Percentiles rank a stretch among this genome's conserved stretches.
Conservation (phyloP, 495 filamentous ascomycete species). For the Podospora tetraspora region DNA sequence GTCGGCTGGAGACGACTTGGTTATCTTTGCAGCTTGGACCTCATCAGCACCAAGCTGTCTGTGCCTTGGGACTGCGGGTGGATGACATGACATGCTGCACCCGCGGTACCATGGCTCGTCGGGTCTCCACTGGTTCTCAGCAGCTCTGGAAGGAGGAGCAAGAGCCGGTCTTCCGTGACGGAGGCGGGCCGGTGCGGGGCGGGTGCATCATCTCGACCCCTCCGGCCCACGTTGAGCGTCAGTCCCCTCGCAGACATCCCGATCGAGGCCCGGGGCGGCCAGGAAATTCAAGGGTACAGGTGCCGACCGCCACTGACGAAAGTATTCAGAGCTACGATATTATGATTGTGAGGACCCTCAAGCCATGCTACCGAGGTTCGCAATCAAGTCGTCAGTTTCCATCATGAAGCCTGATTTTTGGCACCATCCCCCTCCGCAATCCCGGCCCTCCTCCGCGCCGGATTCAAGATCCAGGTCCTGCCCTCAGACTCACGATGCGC, state of each 20-base stretch:
- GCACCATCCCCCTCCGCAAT: not conserved
- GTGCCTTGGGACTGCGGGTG: not conserved
- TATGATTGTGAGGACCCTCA: too few species aligned
- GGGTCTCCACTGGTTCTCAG: not conserved
- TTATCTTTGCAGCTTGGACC: not conserved
- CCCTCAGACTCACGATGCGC: not conserved
- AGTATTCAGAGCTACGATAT: too few species aligned
- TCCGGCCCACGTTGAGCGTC: not conserved
- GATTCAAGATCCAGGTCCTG: not conserved
- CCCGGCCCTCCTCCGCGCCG: not conserved
- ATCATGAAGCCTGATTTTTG: not conserved
- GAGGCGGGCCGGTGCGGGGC: not conserved
- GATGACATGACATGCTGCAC: not conserved
- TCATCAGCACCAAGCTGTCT: not conserved
- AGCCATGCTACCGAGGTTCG: not conserved
- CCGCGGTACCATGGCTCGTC: not conserved
- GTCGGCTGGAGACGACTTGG: conserved; percentile 2
- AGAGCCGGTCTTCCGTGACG: not conserved
- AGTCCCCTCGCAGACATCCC: not conserved
- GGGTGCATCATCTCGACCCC: not conserved
- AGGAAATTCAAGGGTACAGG: conserved; percentile 3
- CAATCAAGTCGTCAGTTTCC: not conserved
- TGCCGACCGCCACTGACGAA: not conserved
- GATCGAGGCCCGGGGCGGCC: not conserved
- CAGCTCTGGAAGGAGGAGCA: not conserved